phyloP scores from a whole-genome alignment of 2,329 filamentous ascomycete genomes.

The Ceratocystis cubensis region DNA sequence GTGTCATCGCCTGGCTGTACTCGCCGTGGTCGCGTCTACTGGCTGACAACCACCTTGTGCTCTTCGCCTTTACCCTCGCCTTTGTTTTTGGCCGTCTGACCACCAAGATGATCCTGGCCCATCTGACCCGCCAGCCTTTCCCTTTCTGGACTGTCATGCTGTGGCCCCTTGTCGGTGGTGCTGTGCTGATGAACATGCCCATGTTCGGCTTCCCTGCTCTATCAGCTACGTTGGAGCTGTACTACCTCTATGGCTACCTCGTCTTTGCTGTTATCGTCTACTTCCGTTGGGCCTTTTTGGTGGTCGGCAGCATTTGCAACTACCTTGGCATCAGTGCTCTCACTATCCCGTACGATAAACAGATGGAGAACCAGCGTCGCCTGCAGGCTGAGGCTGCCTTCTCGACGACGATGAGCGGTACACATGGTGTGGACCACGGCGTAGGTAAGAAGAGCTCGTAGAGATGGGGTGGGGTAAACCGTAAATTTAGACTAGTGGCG shows the following conservation, averaged over 20 bases:
- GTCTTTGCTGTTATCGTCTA: constrained; percentile 75
- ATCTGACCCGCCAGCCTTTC: constrained; percentile 85
- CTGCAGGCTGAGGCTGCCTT: constrained; percentile 19
- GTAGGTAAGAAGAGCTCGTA: constrained; percentile 22
- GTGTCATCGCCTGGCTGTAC: constrained; percentile 73
- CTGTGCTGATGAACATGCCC: constrained; percentile 70
- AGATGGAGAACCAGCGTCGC: constrained; percentile 37
- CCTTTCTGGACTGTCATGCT: constrained; percentile 94
- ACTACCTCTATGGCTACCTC: constrained; percentile 77
- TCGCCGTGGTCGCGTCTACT: constrained; percentile 77
- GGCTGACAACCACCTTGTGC: constrained; percentile 70
- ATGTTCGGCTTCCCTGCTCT: constrained; percentile 57
- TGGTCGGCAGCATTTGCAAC: constrained; percentile 81
- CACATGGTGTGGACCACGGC: constrained; percentile 19
- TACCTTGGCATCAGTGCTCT: constrained; percentile 91
- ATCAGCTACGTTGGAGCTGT: constrained; percentile 53
- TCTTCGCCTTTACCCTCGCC: constrained; percentile 89
- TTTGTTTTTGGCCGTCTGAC: constrained; percentile 97
- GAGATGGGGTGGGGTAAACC: no score
- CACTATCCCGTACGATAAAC: constrained; percentile 61
- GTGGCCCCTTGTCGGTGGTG: constrained; percentile 72
- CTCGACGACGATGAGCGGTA: constrained; percentile 20
- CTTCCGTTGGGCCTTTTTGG: constrained; percentile 81
- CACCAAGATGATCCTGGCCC: constrained; percentile 96
- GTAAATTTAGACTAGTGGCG: neutral